Evolutionary conservation across 495 filamentous ascomycete species (phyloP).

Genomic region (Aspergillus nidulans): DNA sequence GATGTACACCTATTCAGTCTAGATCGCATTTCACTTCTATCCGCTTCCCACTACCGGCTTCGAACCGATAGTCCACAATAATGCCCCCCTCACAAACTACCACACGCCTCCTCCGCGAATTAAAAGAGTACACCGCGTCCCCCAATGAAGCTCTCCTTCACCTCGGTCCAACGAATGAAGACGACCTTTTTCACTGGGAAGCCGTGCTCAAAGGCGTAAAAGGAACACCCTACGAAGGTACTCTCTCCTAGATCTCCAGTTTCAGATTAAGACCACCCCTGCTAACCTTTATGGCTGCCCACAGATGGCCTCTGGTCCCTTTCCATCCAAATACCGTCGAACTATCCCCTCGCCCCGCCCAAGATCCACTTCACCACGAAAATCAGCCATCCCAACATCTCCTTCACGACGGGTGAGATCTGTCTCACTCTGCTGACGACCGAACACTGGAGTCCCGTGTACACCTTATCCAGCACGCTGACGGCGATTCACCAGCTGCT

Average conservation of each 20-base stretch:
- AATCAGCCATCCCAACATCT: conserved; percentile 83
- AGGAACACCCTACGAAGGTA: conserved; percentile 71
- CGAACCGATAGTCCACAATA: background rate
- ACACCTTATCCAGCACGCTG: conserved; percentile 72
- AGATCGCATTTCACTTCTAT: background rate
- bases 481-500: conserved; percentile 75
- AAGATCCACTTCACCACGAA: conserved; percentile 71
- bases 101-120: conserved; percentile 63
- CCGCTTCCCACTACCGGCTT: background rate
- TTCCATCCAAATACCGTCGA: conserved; percentile 65
- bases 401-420: conserved; percentile 79
- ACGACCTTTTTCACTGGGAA: conserved; percentile 70
- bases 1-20: background rate
- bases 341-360: conserved; percentile 76
- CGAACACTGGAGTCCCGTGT: conserved; percentile 77
- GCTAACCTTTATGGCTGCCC: no score
- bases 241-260: no score
- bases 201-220: conserved; percentile 70
- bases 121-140: conserved; percentile 52
- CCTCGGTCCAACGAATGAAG: conserved; percentile 64
- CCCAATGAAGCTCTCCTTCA: conserved; percentile 54
- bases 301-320: conserved; percentile 87
- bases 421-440: conserved; percentile 82
- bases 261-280: no score
- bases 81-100: conserved; percentile 36